These are phyloP conservation scores for Cerioporus squamosus DNA, from an alignment of 1,284 basidiomycete genomes.

Conservation along the genomic window DNA sequence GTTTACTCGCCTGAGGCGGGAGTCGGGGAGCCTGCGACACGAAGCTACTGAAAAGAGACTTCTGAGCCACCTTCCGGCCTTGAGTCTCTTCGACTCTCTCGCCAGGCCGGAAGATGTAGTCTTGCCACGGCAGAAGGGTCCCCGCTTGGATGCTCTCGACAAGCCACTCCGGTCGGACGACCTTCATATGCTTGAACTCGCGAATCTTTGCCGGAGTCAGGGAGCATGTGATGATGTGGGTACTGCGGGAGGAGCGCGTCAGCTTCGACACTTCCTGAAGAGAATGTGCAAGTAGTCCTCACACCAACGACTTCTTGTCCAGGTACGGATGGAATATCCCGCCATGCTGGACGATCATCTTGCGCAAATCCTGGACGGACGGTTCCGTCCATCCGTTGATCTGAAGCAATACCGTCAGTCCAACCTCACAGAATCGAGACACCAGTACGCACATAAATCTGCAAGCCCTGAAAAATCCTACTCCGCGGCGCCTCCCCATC, in stretches of 20 bases:
- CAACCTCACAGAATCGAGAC: neutral
- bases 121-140: slow-evolving; percentile 76
- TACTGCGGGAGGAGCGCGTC: slow-evolving; percentile 47
- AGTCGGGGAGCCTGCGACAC: slow-evolving; percentile 13
- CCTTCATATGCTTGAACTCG: slow-evolving; percentile 89
- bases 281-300: slow-evolving; percentile 35
- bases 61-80: slow-evolving; percentile 46
- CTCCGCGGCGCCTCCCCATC: slow-evolving; percentile 33
- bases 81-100: slow-evolving; percentile 53
- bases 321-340: slow-evolving; percentile 87
- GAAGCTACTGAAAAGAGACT: slow-evolving; percentile 35
- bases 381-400: slow-evolving; percentile 92
- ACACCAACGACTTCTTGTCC: slow-evolving; percentile 79
- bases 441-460: slow-evolving; percentile 70
- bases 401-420: slow-evolving; percentile 40
- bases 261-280: too few species aligned
- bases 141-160: slow-evolving; percentile 73
- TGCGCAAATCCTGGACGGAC: slow-evolving; percentile 83
- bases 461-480: slow-evolving; percentile 73
- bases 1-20: neutral
- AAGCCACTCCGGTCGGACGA: slow-evolving; percentile 89
- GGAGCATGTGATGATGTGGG: slow-evolving; percentile 89
- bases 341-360: slow-evolving; percentile 83
- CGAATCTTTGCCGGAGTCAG: slow-evolving; percentile 88
- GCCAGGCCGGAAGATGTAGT: slow-evolving; percentile 60